Base-by-base conservation (phyloP, 352 stramenopile species). In the Phytophthora colocasiae region DNA sequence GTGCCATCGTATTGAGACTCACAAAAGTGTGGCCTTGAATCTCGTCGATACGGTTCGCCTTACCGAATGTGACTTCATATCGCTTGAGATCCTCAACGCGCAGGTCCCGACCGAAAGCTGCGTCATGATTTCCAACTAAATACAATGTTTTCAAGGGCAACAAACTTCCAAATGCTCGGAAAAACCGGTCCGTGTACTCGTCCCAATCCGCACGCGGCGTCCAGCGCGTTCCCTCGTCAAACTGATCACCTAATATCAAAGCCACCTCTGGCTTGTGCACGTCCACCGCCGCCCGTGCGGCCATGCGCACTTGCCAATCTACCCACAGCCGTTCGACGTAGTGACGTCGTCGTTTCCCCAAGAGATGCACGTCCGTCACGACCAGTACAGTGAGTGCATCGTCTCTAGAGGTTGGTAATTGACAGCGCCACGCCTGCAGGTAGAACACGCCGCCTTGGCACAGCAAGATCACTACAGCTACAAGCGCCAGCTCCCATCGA, bases 41-140 rank as follows among this genome's bases (percentile, higher is more conserved):
- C 36, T 77, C 74, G 3, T 82, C 66, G 34, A 83, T 63, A 46
- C 60, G 73, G 55, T 95, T 95, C 3, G 79, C 72, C 3, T 71
- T 50, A 0, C 84, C 84, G 32, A 95, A 95, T 1, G 78, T 77
- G 10, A 76, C 45, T 46, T 95, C 80, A 38, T 79, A 90, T 15
- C 86, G 80, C 31, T 73, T 53, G 7, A 93, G 53, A 29, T 81
- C 72, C 27, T 70, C 19, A 4, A 73, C 31, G 9, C 62, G 55
- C 71, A 91, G 74, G 44, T 78, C 75, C 26, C 68, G 66, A 7
- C 83, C 84, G 54, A 93, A 93, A 4, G 83, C 60, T n/a, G 81
- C 77, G 67, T 95, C 86, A 51, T 95, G 86, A 58, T 95, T 95
- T 17, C 86, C 86, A 26, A 91, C 83, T 57, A 92, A 34, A 38